Percentiles rank a stretch among this genome's conserved stretches.
Conservation (phyloP, 441 rosid genomes). For the Arabidopsis lyrata region DNA sequence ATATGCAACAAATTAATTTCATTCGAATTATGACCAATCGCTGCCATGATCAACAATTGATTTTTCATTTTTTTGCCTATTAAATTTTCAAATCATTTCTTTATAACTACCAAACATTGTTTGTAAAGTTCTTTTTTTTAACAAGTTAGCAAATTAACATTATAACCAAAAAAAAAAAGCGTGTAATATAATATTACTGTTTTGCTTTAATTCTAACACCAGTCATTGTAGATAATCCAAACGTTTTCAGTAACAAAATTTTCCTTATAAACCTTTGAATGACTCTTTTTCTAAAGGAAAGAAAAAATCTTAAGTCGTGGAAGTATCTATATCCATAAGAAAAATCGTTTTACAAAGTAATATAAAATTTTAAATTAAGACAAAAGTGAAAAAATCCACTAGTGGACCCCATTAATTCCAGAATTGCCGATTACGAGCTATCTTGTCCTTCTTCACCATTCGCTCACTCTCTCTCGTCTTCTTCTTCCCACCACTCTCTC, state of each 20-base stretch:
- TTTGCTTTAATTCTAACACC: background rate
- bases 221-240: background rate
- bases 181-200: background rate
- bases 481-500: constrained; percentile 43
- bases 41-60: background rate
- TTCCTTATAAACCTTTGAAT: background rate
- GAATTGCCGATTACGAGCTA: constrained; percentile 46
- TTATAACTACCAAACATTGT: background rate
- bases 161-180: background rate
- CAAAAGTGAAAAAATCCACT: constrained; percentile 36
- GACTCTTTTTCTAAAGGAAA: background rate
- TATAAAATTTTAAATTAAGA: background rate
- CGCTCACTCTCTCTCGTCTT: constrained; percentile 41
- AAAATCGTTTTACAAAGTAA: background rate
- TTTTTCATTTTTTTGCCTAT: background rate
- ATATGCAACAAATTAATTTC: background rate
- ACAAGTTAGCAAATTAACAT: too few species aligned
- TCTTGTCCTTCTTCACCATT: constrained; percentile 42
- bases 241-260: background rate
- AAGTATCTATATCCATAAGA: constrained; percentile 39
- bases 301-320: constrained; percentile 5
- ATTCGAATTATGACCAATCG: background rate
- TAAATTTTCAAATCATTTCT: background rate
- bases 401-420: constrained; percentile 43
- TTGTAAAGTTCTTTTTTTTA: background rate